These are phyloP conservation scores for Marchantia paleacea DNA, from an alignment of 225 moss, liverwort and hornwort genomes.

Conservation along the genomic window DNA sequence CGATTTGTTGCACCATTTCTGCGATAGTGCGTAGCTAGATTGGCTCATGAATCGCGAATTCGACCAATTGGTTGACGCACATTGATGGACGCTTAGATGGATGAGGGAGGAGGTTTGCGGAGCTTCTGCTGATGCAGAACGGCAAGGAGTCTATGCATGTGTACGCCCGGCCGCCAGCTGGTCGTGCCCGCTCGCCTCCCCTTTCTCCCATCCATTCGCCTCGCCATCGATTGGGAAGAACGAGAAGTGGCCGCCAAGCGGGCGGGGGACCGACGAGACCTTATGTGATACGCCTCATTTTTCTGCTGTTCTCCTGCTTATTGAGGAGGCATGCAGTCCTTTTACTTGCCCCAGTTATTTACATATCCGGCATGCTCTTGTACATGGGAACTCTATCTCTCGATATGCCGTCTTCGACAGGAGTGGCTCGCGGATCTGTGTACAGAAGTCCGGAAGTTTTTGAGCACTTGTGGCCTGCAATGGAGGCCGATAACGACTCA, in stretches of 20 bases:
- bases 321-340: constrained; percentile 50
- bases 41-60: constrained; percentile 19
- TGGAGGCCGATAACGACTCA: constrained; percentile 54
- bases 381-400: constrained; percentile 40
- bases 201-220: constrained; percentile 33
- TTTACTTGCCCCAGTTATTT: constrained; percentile 48
- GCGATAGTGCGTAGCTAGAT: not conserved
- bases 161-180: constrained; percentile 67
- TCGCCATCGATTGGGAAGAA: constrained; percentile 28
- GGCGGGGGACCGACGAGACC: constrained; percentile 28
- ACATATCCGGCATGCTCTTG: constrained; percentile 56
- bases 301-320: constrained; percentile 40
- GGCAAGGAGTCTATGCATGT: constrained; percentile 76
- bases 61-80: not conserved
- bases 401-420: constrained; percentile 1
- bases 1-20: not conserved
- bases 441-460: constrained; percentile 85
- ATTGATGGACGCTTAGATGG: constrained; percentile 35
- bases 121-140: constrained; percentile 89
- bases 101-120: constrained; percentile 31
- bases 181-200: constrained; percentile 37
- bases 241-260: constrained; percentile 32
- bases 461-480: constrained; percentile 74
- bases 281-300: constrained; percentile 18
- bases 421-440: constrained; percentile 48